A percentile compares a stretch with the other conserved stretches of the same genome.
Conservation (phyloP, 2,329 filamentous ascomycete species). For the Cladophialophora psammophila region DNA sequence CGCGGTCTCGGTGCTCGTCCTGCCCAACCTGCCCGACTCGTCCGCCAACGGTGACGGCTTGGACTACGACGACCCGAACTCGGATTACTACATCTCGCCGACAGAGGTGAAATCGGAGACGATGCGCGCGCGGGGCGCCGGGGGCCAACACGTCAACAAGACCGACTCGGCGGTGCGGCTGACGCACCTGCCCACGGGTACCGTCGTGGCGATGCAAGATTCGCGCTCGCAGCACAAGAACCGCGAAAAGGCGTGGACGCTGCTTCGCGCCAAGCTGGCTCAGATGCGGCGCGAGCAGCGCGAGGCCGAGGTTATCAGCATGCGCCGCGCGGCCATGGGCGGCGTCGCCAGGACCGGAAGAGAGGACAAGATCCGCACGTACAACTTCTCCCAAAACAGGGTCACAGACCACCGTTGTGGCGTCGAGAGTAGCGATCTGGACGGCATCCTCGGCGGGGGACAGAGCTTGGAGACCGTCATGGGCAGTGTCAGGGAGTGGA, state of each 20-base stretch:
- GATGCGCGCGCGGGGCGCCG: conserved; percentile 90
- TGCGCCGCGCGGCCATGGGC: conserved; percentile 80
- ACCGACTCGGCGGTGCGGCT: conserved; percentile 94
- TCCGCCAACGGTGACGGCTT: conserved; percentile 57
- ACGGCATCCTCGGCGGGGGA: conserved; percentile 78
- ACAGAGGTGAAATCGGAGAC: conserved; percentile 84
- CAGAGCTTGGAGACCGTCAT: conserved; percentile 77
- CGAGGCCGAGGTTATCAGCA: conserved; percentile 76
- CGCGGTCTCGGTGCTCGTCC: conserved; percentile 88
- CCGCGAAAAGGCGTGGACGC: conserved; percentile 82
- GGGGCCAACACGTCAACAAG: conserved; percentile 98
- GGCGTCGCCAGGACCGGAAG: conserved; percentile 81
- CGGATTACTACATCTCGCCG: conserved; percentile 88
- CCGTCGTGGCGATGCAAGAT: conserved; percentile 90
- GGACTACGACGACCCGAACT: conserved; percentile 81
- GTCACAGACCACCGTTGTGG: conserved; percentile 90
- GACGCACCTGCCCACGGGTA: conserved; percentile 87
- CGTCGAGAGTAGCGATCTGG: conserved; percentile 78
- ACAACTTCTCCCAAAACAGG: conserved; percentile 79
- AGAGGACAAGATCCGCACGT: conserved; percentile 92
- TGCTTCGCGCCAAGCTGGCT: conserved; percentile 82
- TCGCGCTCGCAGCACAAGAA: conserved; percentile 89
- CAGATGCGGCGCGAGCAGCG: conserved; percentile 79
- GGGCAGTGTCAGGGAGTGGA: conserved; percentile 78
- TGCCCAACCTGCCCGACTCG: conserved; percentile 76